Percentiles rank a stretch among this genome's conserved stretches.
phyloP scores from a whole-genome alignment of 768 basidiomycete species.

The Phlegmacium glaucopus region DNA sequence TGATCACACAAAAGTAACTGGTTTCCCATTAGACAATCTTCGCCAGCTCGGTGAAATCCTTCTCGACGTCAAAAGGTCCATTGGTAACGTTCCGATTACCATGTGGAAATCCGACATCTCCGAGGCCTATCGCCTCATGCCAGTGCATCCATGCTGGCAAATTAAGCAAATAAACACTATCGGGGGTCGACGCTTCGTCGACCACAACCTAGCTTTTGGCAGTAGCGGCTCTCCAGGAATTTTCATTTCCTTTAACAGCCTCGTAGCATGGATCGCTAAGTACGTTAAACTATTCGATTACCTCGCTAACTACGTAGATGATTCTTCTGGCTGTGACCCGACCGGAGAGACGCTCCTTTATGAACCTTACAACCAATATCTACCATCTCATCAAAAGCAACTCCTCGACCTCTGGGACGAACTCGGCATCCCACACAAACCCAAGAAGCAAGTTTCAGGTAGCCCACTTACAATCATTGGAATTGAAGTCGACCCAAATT shows the following conservation, averaged over 20 bases:
- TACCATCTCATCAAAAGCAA: constrained; percentile 25
- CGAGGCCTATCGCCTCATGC: constrained; percentile 32
- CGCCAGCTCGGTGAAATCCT: constrained; percentile 9
- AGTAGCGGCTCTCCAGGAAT: constrained; percentile 13
- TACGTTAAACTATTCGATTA: constrained; percentile 11
- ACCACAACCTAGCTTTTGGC: constrained; percentile 25
- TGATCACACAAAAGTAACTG: not conserved
- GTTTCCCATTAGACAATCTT: constrained; percentile 17
- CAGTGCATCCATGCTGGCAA: constrained; percentile 38
- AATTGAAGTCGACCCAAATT: constrained; percentile 29
- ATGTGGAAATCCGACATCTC: constrained; percentile 36
- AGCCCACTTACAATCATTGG: constrained; percentile 32
- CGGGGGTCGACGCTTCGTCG: constrained; percentile 17
- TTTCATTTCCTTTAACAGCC: constrained; percentile 27
- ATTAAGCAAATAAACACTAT: constrained; percentile 34
- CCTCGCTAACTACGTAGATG: constrained; percentile 30
- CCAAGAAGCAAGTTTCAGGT: constrained; percentile 35
- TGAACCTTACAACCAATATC: constrained; percentile 15
- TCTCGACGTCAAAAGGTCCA: not conserved
- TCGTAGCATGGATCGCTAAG: constrained; percentile 36
- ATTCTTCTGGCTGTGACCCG: constrained; percentile 22
- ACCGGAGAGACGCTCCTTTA: constrained; percentile 22
- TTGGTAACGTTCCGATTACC: not conserved
- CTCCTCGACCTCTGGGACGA: constrained; percentile 37
- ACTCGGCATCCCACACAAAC: constrained; percentile 33